These are phyloP conservation scores for Orobanche coerulescens DNA, from an alignment of 257 asterid species.

Conservation along the genomic window DNA sequence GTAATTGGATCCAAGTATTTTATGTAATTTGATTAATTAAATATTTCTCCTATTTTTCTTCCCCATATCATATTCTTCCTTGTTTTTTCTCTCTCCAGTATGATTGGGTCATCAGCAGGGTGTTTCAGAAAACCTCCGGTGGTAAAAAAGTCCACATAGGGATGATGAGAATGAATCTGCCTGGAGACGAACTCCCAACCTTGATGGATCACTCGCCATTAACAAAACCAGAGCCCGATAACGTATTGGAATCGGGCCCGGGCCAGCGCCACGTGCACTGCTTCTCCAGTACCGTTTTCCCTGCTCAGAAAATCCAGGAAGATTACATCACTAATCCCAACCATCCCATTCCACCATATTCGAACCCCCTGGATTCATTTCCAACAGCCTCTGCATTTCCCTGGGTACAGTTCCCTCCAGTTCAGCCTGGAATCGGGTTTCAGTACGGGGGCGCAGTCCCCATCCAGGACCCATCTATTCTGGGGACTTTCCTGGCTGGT, in stretches of 20 bases:
- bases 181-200: slow-evolving; percentile 42
- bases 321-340: background rate
- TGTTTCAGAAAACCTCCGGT: slow-evolving; percentile 67
- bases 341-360: slow-evolving; percentile 17
- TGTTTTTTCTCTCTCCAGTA: slow-evolving; percentile 33
- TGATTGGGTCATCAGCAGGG: slow-evolving; percentile 95
- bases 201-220: too few species aligned
- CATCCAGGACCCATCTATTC: slow-evolving; percentile 24
- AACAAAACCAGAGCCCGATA: slow-evolving; percentile 26
- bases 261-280: slow-evolving; percentile 66
- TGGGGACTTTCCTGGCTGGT: slow-evolving; percentile 29
- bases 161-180: slow-evolving; percentile 25
- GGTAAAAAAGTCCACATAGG: slow-evolving; percentile 72
- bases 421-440: slow-evolving; percentile 25
- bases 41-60: too few species aligned
- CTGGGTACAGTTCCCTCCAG: slow-evolving; percentile 34
- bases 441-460: slow-evolving; percentile 26
- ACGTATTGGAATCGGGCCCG: slow-evolving; percentile 24
- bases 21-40: too few species aligned
- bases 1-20: too few species aligned
- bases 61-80: background rate
- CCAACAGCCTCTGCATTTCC: slow-evolving; percentile 20
- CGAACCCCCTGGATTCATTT: slow-evolving; percentile 31
- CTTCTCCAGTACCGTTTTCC: slow-evolving; percentile 55
- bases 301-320: background rate